Conservation (phyloP, 805 yeast species). For the Kodamaea kaohsiungensis region DNA sequence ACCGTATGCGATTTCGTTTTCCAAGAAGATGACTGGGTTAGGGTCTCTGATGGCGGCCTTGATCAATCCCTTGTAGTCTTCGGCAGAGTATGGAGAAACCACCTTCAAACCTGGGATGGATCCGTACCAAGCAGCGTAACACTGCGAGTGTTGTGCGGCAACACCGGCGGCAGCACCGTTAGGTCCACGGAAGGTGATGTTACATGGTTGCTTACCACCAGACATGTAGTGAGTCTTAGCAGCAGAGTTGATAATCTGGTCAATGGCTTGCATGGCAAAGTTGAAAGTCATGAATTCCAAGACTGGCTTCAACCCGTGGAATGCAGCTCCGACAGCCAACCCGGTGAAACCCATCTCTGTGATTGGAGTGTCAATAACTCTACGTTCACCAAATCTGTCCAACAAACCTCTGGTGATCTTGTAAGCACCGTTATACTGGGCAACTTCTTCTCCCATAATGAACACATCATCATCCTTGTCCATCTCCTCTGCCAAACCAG, state of each 20-base stretch:
- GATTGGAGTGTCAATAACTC: constrained; percentile 95
- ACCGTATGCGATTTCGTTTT: constrained; percentile 94
- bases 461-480: constrained; percentile 94
- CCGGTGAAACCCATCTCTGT: constrained; percentile 99
- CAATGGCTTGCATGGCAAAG: constrained; percentile 99
- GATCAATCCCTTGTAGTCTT: constrained; percentile 92
- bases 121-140: constrained; percentile 97
- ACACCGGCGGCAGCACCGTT: constrained; percentile 99
- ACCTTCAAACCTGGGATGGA: constrained; percentile 98
- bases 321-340: constrained; percentile 92
- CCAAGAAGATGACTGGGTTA: constrained; percentile 93
- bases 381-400: constrained; percentile 92
- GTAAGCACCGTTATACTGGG: constrained; percentile 99
- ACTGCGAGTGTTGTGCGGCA: constrained; percentile 99
- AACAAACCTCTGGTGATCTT: constrained; percentile 93
- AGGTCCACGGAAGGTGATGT: constrained; percentile 98
- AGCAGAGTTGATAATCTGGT: constrained; percentile 96
- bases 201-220: constrained; percentile 98
- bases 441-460: constrained; percentile 98
- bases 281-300: constrained; percentile 99
- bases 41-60: constrained; percentile 99
- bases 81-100: constrained; percentile 91
- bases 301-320: constrained; percentile 93
- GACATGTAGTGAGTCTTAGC: constrained; percentile 99
- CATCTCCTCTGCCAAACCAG: constrained; percentile 95